Conservation (phyloP, 805 yeast genomes). For the Barnettozyma vustinii region DNA sequence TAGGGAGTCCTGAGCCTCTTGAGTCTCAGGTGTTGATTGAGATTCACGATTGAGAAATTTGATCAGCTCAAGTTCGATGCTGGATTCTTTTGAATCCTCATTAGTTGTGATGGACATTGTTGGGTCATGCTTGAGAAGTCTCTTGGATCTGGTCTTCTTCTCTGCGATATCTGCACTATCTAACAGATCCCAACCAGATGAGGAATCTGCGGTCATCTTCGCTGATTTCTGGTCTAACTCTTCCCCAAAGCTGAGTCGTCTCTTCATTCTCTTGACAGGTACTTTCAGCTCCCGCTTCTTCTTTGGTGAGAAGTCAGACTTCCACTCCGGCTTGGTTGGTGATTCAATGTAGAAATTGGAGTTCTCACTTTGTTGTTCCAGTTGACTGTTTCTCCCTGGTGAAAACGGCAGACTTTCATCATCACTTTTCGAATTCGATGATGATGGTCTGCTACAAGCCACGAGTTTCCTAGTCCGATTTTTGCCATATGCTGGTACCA, state of each 20-base stretch:
- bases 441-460: not conserved
- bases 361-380: not conserved
- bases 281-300: not conserved
- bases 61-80: slow-evolving; percentile 10
- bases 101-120: not conserved
- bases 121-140: not conserved
- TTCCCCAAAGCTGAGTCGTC: slow-evolving; percentile 4
- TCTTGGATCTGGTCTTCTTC: slow-evolving; percentile 2
- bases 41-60: slow-evolving; percentile 13
- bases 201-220: not conserved
- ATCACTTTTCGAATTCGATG: not conserved
- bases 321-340: slow-evolving; percentile 21
- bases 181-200: slow-evolving; percentile 6
- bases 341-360: slow-evolving; percentile 20
- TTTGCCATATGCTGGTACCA: slow-evolving; percentile 7
- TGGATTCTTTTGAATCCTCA: not conserved
- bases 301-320: slow-evolving; percentile 10
- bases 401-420: not conserved
- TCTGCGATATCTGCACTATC: not conserved
- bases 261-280: not conserved
- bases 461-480: not conserved
- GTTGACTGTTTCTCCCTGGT: slow-evolving; percentile 3
- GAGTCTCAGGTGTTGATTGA: slow-evolving; percentile 1
- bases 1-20: slow-evolving; percentile 3
- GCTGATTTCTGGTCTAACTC: not conserved